A percentile compares a stretch with the other conserved stretches of the same genome.
phyloP scores from a whole-genome alignment of 2,329 filamentous ascomycete genomes.

The Fusarium sp. region DNA sequence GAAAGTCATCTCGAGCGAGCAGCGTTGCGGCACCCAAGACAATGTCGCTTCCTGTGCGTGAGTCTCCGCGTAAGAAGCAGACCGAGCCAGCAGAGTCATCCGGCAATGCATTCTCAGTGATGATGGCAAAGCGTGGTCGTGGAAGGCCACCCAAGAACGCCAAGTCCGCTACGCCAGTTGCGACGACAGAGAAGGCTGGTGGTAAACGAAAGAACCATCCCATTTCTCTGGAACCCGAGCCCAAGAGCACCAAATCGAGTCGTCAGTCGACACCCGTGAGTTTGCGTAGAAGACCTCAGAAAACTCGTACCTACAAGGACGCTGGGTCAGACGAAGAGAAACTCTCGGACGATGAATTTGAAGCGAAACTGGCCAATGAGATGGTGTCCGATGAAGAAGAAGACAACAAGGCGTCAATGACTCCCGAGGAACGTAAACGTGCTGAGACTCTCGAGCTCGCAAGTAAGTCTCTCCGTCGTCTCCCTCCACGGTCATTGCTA shows the following conservation, averaged over 20 bases:
- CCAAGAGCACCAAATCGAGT: slow-evolving; percentile 82
- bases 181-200: slow-evolving; percentile 38
- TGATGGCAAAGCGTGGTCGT: slow-evolving; percentile 63
- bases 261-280: slow-evolving; percentile 79
- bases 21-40: slow-evolving; percentile 48
- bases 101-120: slow-evolving; percentile 65
- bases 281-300: slow-evolving; percentile 65
- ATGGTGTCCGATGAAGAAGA: slow-evolving; percentile 59
- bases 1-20: slow-evolving; percentile 56
- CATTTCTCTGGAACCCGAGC: slow-evolving; percentile 53
- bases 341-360: slow-evolving; percentile 87
- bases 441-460: slow-evolving; percentile 80
- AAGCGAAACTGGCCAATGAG: slow-evolving; percentile 79
- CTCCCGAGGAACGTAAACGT: slow-evolving; percentile 73
- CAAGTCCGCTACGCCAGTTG: slow-evolving; percentile 40
- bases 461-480: slow-evolving; percentile 65
- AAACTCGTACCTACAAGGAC: slow-evolving; percentile 63
- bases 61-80: slow-evolving; percentile 54
- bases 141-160: slow-evolving; percentile 45
- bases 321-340: slow-evolving; percentile 70
- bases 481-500: slow-evolving; percentile 43
- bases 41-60: slow-evolving; percentile 53
- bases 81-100: slow-evolving; percentile 38
- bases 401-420: slow-evolving; percentile 48
- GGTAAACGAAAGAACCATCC: slow-evolving; percentile 54